Base-by-base conservation (phyloP, 495 filamentous ascomycete genomes). In the Neurospora discreta region DNA sequence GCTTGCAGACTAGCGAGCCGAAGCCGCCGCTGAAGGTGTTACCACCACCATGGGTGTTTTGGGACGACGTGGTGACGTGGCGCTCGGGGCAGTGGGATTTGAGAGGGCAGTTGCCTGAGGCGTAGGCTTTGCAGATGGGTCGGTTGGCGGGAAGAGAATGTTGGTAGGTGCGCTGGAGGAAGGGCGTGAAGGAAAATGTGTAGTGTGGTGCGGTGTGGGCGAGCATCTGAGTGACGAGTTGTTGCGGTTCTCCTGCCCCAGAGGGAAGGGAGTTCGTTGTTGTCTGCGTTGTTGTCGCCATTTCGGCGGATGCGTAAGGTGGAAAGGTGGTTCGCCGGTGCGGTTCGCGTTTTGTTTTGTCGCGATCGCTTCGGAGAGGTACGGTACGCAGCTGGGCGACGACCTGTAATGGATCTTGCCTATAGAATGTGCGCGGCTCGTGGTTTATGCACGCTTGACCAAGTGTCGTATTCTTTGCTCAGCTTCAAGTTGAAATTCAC, bases 1-100 rank as follows among this genome's bases (percentile, higher is more conserved):
- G 95, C 83, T 99, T 99, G 89, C 95, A 99, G 71, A 99, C 93
- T 0, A 97, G 86, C 5, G 85, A 88, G 75, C 88, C 89, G 75
- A 88, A 91, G 43, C 80, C 80, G 58, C 79, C 77, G 73, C 77
- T 71, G 70, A 43, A 43, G 39, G 46, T 67, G 40, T 73, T 75
- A 43, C 52, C 71, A 73, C 69, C 44, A 77, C 73, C 26, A 75
- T 67, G 11, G 72, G 70, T 52, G 72, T 39, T n/a, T 39, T 30
- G 16, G 41, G 42, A 6, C 60, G 52, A 0, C 3, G 71, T 20
- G 71, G 60, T 23, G 72, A 74, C 73, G 81, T 84, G 83, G 0
- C 81, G 81, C 69, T 93, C 92, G 1, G 93, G 89, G 75, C 93
- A 97, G 30, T 85, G 82, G 58, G 89, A 85, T 46, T 93, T 93